A percentile compares a stretch with the other conserved stretches of the same genome.
phyloP scores from a whole-genome alignment of 106 monocot species.

The Allium fistulosum region DNA sequence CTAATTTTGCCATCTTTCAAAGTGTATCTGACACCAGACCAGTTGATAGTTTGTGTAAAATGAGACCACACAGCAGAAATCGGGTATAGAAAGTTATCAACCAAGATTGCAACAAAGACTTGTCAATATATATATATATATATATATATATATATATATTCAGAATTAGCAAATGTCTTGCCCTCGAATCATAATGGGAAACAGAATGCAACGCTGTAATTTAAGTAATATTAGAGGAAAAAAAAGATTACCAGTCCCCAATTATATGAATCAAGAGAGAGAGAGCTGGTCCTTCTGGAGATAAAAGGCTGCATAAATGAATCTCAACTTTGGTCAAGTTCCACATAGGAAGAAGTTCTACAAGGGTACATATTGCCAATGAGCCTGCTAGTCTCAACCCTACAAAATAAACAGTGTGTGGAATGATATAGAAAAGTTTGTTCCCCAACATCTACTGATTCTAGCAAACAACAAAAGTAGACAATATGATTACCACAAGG shows the following conservation, averaged over 20 bases:
- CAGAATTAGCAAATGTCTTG: background rate
- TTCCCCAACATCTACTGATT: background rate
- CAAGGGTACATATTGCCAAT: conserved; percentile 60
- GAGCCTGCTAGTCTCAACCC: conserved; percentile 47
- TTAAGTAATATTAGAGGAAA: background rate
- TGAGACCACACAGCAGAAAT: conserved; percentile 80
- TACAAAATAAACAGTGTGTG: conserved; percentile 12
- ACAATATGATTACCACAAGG: conserved; percentile 50
- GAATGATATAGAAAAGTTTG: background rate
- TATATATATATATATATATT: too few species aligned
- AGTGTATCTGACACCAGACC: conserved; percentile 88
- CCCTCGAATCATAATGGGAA: too few species aligned
- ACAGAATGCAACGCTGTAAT: background rate
- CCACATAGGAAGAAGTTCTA: conserved; percentile 97
- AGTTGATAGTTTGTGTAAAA: conserved; percentile 85
- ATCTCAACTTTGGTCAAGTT: conserved; percentile 93
- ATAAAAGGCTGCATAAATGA: conserved; percentile 85
- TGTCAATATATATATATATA: conserved; percentile 28
- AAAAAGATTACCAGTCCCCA: conserved; percentile 85
- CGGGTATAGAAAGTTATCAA: conserved; percentile 93
- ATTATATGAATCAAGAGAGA: conserved; percentile 81
- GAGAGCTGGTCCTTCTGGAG: conserved; percentile 70
- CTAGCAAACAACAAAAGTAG: background rate
- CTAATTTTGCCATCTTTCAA: conserved; percentile 75
- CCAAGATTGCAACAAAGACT: conserved; percentile 88